Evolutionary conservation across 148 eudicot genomes (phyloP).

Genomic region (Oxyria digyna): DNA sequence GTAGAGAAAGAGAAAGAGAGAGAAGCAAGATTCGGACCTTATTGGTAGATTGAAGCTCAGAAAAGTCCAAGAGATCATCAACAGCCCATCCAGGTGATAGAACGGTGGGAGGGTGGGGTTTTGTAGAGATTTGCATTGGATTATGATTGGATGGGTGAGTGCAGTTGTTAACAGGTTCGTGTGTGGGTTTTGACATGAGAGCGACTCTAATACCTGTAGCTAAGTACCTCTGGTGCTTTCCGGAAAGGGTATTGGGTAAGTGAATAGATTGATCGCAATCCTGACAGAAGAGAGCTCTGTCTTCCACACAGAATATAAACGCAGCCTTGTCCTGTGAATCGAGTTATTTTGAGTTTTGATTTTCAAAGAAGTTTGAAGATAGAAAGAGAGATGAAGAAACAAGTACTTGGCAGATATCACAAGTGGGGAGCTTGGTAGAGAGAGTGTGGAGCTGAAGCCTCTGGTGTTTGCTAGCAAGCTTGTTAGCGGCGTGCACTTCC

Average conservation of each 20-base stretch:
- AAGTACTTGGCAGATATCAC: slow-evolving; percentile 86
- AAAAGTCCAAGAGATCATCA: slow-evolving; percentile 69
- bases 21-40: slow-evolving; percentile 41
- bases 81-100: slow-evolving; percentile 68
- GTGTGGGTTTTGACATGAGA: slow-evolving; percentile 31
- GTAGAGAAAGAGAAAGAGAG: not conserved
- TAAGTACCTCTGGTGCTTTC: slow-evolving; percentile 82
- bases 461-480: slow-evolving; percentile 93
- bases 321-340: slow-evolving; percentile 75
- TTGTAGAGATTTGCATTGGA: slow-evolving; percentile 23
- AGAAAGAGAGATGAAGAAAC: not conserved
- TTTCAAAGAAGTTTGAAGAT: not conserved
- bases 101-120: slow-evolving; percentile 24
- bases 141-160: slow-evolving; percentile 45
- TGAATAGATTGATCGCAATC: slow-evolving; percentile 88
- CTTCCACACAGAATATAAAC: slow-evolving; percentile 95
- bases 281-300: slow-evolving; percentile 84
- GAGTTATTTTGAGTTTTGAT: too few species aligned
- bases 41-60: slow-evolving; percentile 45
- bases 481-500: slow-evolving; percentile 92
- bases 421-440: slow-evolving; percentile 68
- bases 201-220: slow-evolving; percentile 88
- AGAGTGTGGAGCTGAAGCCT: slow-evolving; percentile 60
- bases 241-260: slow-evolving; percentile 48
- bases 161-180: slow-evolving; percentile 26